Conservation (phyloP, 75 land plant genomes). For the Pinus albicaulis region DNA sequence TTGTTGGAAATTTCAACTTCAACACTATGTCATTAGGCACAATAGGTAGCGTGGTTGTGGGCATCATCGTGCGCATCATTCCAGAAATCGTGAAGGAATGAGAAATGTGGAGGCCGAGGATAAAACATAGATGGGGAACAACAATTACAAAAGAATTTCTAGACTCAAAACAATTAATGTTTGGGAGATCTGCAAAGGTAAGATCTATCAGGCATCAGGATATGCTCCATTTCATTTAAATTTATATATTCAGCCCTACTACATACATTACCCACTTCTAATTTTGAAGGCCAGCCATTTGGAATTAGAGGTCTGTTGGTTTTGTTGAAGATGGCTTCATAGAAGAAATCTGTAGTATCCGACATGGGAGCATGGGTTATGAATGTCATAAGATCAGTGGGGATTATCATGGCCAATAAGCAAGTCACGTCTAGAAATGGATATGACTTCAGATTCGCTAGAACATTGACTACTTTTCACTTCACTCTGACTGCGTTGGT, state of each 20-base stretch:
- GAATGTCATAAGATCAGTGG: constrained; percentile 52
- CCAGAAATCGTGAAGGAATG: too few relatives aligned
- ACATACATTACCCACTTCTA: background rate
- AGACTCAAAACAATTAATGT: too few relatives aligned
- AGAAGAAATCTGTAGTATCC: constrained; percentile 20
- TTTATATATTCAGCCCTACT: background rate
- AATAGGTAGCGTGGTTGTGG: too few relatives aligned
- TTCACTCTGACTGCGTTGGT: constrained; percentile 50
- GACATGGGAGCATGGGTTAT: constrained; percentile 59
- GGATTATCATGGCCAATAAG: constrained; percentile 68
- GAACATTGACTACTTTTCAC: constrained; percentile 61
- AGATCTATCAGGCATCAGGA: too few relatives aligned
- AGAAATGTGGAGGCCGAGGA: too few relatives aligned
- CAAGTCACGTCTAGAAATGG: constrained; percentile 45
- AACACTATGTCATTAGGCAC: too few relatives aligned
- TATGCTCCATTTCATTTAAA: background rate
- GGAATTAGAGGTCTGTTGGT: background rate
- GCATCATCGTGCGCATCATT: too few relatives aligned
- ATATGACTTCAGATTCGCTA: constrained; percentile 53
- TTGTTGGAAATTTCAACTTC: too few relatives aligned
- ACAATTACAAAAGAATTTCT: too few relatives aligned
- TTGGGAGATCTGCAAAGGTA: too few relatives aligned
- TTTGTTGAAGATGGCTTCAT: constrained; percentile 10
- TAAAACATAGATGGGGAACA: too few relatives aligned
- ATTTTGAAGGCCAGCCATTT: background rate